Evolutionary conservation across 495 filamentous ascomycete genomes (phyloP).

Genomic region (Clavariopsis aquatica): DNA sequence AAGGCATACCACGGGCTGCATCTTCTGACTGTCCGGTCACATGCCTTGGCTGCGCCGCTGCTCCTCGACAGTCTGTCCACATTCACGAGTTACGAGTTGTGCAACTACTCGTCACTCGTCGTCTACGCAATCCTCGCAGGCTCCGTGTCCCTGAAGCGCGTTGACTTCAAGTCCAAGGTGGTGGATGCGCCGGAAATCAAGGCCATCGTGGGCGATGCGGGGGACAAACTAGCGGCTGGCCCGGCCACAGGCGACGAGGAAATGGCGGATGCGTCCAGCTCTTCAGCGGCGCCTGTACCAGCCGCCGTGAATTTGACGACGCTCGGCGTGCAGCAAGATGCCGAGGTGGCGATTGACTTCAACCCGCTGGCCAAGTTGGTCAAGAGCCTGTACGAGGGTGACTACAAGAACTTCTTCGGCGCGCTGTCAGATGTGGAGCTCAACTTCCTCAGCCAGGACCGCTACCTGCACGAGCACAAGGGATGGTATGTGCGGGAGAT

Average conservation of each 20-base stretch:
- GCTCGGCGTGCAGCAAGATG: conserved; percentile 71
- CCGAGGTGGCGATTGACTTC: conserved; percentile 76
- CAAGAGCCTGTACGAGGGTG: conserved; percentile 84
- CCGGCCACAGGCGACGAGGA: conserved; percentile 76
- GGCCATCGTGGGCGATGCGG: conserved; percentile 86
- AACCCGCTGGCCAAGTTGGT: conserved; percentile 82
- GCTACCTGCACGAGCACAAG: conserved; percentile 90
- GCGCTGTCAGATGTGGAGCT: conserved; percentile 91
- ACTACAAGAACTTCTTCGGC: conserved; percentile 90
- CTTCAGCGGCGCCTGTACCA: conserved; percentile 59
- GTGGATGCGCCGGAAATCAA: conserved; percentile 97
- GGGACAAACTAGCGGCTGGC: conserved; percentile 80
- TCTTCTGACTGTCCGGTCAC: conserved; percentile 85
- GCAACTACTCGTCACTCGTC: conserved; percentile 89
- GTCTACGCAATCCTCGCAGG: conserved; percentile 95
- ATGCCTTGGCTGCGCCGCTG: conserved; percentile 84
- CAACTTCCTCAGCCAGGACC: conserved; percentile 87
- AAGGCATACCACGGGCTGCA: conserved; percentile 98
- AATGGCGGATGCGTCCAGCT: conserved; percentile 64
- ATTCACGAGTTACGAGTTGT: conserved; percentile 98
- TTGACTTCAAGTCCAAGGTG: conserved; percentile 98
- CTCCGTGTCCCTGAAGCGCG: conserved; percentile 88
- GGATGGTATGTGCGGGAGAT: conserved; percentile 98
- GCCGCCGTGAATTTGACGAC: conserved; percentile 79
- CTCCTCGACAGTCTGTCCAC: conserved; percentile 95